A percentile compares a stretch with the other conserved stretches of the same genome.
Evolutionary conservation across 1,139 yeast species (phyloP).

Genomic region (Pichia sp.): DNA sequence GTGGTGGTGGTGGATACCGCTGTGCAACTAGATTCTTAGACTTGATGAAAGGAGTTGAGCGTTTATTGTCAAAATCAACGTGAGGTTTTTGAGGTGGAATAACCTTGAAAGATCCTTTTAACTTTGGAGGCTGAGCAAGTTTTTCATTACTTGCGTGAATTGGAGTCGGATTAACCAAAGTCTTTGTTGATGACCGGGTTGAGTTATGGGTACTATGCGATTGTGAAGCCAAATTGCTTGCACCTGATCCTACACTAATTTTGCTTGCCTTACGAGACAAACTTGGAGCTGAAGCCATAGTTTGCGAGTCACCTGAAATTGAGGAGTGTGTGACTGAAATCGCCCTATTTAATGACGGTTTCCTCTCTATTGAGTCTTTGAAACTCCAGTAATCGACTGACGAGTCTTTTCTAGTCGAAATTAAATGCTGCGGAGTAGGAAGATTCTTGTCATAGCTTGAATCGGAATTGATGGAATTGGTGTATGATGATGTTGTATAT

Average conservation of each 20-base stretch:
- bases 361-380: slow-evolving; percentile 37
- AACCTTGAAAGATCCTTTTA: slow-evolving; percentile 49
- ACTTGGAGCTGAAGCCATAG: neutral
- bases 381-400: slow-evolving; percentile 58
- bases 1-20: slow-evolving; percentile 30
- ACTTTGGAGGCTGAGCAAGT: neutral
- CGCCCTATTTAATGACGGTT: slow-evolving; percentile 28
- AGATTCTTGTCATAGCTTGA: slow-evolving; percentile 47
- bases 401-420: slow-evolving; percentile 33
- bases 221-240: slow-evolving; percentile 7
- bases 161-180: neutral
- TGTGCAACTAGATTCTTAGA: slow-evolving; percentile 25
- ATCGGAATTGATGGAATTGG: slow-evolving; percentile 30
- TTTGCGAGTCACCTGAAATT: slow-evolving; percentile 16
- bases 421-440: slow-evolving; percentile 57
- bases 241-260: slow-evolving; percentile 15
- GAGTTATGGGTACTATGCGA: neutral
- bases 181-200: slow-evolving; percentile 6
- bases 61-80: slow-evolving; percentile 75
- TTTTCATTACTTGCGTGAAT: neutral
- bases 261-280: slow-evolving; percentile 13
- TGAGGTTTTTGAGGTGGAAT: slow-evolving; percentile 61
- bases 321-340: slow-evolving; percentile 29
- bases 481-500: slow-evolving; percentile 23
- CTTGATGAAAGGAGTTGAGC: slow-evolving; percentile 63